Percentiles rank a stretch among this genome's conserved stretches.
Evolutionary conservation across 2,329 filamentous ascomycete genomes (phyloP).

Genomic region (Neonectria faginata): DNA sequence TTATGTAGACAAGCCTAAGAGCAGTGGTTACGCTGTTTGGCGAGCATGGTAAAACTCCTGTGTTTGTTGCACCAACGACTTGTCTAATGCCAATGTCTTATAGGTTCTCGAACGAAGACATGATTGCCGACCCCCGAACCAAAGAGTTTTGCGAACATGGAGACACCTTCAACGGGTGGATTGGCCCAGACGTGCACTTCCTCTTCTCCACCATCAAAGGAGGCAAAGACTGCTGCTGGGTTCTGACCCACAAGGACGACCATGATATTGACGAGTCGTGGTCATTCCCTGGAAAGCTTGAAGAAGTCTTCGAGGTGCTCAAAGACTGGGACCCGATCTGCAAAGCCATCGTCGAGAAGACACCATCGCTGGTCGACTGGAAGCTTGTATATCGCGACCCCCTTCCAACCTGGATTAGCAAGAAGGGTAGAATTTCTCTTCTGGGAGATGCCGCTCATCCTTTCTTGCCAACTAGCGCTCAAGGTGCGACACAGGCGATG

Average conservation of each 20-base stretch:
- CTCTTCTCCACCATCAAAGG: constrained; percentile 67
- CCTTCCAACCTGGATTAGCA: constrained; percentile 57
- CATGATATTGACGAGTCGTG: constrained; percentile 66
- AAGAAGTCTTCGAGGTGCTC: constrained; percentile 63
- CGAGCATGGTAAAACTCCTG: constrained; percentile 60
- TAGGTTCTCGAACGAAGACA: constrained; percentile 57
- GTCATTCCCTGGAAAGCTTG: constrained; percentile 64
- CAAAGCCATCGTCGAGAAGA: constrained; percentile 61
- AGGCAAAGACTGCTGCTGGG: constrained; percentile 62
- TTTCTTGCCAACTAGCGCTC: constrained; percentile 21
- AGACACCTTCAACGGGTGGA: constrained; percentile 70
- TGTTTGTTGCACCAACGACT: too few relatives aligned
- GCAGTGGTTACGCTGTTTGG: constrained; percentile 63
- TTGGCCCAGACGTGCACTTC: constrained; percentile 68
- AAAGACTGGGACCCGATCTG: constrained; percentile 56
- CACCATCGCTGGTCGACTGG: constrained; percentile 60
- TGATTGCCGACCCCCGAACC: constrained; percentile 64
- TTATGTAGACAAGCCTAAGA: constrained; percentile 25
- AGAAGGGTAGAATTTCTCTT: constrained; percentile 13
- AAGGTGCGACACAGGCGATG: constrained; percentile 26
- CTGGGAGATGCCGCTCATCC: constrained; percentile 24
- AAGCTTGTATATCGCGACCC: constrained; percentile 64
- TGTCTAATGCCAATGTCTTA: background rate
- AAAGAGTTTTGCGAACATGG: constrained; percentile 66
- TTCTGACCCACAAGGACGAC: constrained; percentile 64